Evolutionary conservation across 2,329 filamentous ascomycete species (phyloP), one percentile per base, ranked within the genome.

Genomic region (Fusarium sp.): DNA sequence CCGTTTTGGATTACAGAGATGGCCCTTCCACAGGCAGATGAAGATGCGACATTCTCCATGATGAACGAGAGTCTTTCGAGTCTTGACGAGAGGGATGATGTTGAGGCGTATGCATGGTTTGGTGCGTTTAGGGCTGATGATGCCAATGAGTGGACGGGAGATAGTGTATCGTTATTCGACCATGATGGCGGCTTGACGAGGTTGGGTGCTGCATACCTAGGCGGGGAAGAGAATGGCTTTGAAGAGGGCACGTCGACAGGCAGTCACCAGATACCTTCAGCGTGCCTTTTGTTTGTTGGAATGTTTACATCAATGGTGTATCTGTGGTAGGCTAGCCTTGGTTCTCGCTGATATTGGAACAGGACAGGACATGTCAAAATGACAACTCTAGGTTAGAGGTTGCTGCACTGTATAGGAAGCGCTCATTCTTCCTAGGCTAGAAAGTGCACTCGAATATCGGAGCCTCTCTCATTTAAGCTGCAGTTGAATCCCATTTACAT

Each of bases 51-150:
- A 1, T 48, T 75, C 3, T 55, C 68, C 3, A 79, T 79, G 77
- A 74, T 79, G 74, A 78, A 76, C 32, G 65, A 77, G 56, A 76
- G 73, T 32, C 56, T 79, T 11, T 25, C 55, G 0, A 75, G 75
- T 43, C 66, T 79, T 6, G 77, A 79, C 6, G 54, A 50, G 0
- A 61, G 69, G 0, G 69, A 74, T 10, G 71, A 72, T 17, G 72
- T 79, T 1, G 63, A 74, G 15, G 73, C 69, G 0, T 79, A 79
- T 44, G 76, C 77, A 0, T 79, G 77, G 77, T 79, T 77, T 49
- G 77, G 77, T 1, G 73, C 71, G 0, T 79, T 79, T 37, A 70
- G 77, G 2, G 64, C 69, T 0, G 68, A 75, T 21, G 71, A 77
- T 37, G 73, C 75, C 7, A 78, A 78, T 38, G 69, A 65, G 15